A percentile compares a stretch with the other conserved stretches of the same genome.
These are phyloP conservation scores for Sugiyamaella lignohabitans DNA, from an alignment of 805 yeast genomes.

Conservation along the genomic window DNA sequence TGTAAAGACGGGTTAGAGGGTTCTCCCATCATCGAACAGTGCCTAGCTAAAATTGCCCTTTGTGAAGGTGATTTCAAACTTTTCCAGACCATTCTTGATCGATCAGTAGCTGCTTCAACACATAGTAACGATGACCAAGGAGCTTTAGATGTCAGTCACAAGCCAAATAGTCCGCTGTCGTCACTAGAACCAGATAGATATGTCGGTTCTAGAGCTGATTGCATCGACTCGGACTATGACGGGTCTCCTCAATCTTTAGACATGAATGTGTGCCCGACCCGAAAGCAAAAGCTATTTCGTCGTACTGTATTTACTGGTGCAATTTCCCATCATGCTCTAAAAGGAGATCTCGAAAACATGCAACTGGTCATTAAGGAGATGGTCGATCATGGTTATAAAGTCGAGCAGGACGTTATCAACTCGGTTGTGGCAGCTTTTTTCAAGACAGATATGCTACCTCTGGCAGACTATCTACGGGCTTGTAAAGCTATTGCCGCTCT, in stretches of 20 bases:
- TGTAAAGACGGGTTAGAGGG: slow-evolving; percentile 7
- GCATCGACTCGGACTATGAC: background rate
- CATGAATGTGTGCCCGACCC: no score
- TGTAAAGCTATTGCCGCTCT: background rate
- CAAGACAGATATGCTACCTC: background rate
- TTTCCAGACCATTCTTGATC: background rate
- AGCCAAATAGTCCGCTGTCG: background rate
- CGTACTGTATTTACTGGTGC: background rate
- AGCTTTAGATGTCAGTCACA: background rate
- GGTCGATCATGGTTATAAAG: background rate
- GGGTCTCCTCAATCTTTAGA: background rate
- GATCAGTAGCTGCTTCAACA: background rate
- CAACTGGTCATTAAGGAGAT: background rate
- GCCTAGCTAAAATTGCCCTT: slow-evolving; percentile 9
- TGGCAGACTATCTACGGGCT: background rate
- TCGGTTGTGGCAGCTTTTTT: background rate
- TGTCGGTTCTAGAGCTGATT: no score
- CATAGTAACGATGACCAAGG: background rate
- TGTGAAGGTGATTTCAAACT: slow-evolving; percentile 3
- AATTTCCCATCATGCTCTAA: background rate
- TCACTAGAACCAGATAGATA: no score
- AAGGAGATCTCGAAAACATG: background rate
- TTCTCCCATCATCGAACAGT: slow-evolving; percentile 8
- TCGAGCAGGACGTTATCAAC: background rate
- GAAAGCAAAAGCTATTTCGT: background rate